phyloP scores from a whole-genome alignment of 306 rosid genomes.

The Chamaecrista fasciculata region DNA sequence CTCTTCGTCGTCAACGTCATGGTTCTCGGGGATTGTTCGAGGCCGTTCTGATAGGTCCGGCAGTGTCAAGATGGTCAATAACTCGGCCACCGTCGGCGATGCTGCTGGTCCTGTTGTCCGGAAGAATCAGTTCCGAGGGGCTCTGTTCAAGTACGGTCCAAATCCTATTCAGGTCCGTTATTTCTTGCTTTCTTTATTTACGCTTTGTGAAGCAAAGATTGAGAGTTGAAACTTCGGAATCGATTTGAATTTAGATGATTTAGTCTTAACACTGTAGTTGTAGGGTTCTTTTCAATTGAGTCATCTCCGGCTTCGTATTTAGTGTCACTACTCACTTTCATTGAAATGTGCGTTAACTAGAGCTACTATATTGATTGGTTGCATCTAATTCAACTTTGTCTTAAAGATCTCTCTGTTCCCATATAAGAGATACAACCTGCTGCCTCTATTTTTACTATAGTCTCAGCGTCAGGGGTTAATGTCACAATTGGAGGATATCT shows the following conservation, averaged over 20 bases:
- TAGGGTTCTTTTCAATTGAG: background rate
- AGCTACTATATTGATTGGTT: background rate
- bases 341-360: background rate
- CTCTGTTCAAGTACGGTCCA: slow-evolving; percentile 90
- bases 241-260: slow-evolving; percentile 9
- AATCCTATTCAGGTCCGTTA: slow-evolving; percentile 79
- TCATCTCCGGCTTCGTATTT: background rate
- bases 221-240: slow-evolving; percentile 12
- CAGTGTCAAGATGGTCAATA: slow-evolving; percentile 43
- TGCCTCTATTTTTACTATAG: background rate
- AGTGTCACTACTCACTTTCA: background rate
- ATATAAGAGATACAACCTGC: background rate
- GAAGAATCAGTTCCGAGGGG: slow-evolving; percentile 83
- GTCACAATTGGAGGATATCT: background rate
- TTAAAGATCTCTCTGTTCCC: slow-evolving; percentile 24
- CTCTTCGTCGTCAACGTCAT: slow-evolving; percentile 53
- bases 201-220: background rate
- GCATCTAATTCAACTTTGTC: slow-evolving; percentile 22
- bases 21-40: slow-evolving; percentile 88
- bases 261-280: background rate
- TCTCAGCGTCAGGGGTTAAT: background rate
- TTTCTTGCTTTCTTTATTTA: background rate
- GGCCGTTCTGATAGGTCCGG: slow-evolving; percentile 59
- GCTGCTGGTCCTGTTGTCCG: slow-evolving; percentile 48
- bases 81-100: slow-evolving; percentile 39